phyloP scores from a whole-genome alignment of 2,329 filamentous ascomycete genomes.

The Zarea fungicola region DNA sequence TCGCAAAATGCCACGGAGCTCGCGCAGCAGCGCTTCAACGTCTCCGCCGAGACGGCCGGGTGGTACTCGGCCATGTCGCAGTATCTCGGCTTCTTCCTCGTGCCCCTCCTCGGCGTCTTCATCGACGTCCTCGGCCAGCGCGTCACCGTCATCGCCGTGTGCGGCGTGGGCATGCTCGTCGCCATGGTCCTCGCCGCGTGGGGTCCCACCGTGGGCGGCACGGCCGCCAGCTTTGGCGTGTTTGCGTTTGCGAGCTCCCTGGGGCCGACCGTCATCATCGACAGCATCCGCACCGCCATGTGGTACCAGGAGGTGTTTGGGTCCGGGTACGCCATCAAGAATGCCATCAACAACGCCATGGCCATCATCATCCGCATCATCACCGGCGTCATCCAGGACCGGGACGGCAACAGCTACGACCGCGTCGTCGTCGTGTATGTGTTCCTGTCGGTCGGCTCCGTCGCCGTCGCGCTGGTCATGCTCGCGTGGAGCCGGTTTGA shows the following conservation, averaged over 20 bases:
- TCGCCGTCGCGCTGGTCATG: conserved; percentile 39
- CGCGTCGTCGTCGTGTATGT: conserved; percentile 53
- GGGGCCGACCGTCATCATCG: conserved; percentile 55
- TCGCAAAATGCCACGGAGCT: conserved; percentile 55
- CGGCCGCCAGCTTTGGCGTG: conserved; percentile 54
- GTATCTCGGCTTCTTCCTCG: conserved; percentile 53
- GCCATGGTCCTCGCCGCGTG: conserved; percentile 53
- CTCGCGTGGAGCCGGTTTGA: conserved; percentile 32
- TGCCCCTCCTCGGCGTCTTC: conserved; percentile 50
- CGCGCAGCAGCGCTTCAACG: conserved; percentile 53
- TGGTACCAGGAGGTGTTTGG: conserved; percentile 58
- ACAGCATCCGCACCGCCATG: conserved; percentile 54
- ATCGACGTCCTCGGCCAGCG: conserved; percentile 52
- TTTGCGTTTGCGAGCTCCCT: conserved; percentile 52
- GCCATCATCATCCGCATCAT: conserved; percentile 55
- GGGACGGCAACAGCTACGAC: conserved; percentile 50
- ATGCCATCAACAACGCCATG: conserved; percentile 60
- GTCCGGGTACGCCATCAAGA: conserved; percentile 54
- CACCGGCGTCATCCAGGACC: conserved; percentile 54
- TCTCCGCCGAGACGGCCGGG: conserved; percentile 49
- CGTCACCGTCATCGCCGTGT: conserved; percentile 47
- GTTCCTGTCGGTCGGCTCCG: conserved; percentile 43
- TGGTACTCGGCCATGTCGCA: conserved; percentile 56
- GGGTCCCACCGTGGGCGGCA: conserved; percentile 42
- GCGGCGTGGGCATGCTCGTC: conserved; percentile 42